Percentiles rank a stretch among this genome's conserved stretches.
phyloP scores from a whole-genome alignment of 306 rosid species.

The Styphnolobium japonicum region DNA sequence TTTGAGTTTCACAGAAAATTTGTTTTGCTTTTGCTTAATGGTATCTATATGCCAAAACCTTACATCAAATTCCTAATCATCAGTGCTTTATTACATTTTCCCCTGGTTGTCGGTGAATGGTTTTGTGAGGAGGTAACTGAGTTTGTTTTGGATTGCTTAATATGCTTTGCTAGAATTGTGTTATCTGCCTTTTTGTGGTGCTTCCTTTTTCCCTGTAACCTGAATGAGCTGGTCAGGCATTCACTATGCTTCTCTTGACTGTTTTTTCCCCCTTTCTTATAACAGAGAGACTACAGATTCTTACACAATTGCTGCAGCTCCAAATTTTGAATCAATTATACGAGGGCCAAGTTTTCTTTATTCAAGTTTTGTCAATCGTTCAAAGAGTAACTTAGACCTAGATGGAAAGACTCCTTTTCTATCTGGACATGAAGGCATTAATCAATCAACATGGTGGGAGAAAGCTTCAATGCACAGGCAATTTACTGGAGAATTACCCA shows the following conservation, averaged over 20 bases:
- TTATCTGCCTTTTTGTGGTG: no score
- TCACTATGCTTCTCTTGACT: no score
- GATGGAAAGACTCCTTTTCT: conserved; percentile 58
- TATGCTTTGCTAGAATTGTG: no score
- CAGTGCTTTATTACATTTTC: neutral
- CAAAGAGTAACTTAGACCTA: conserved; percentile 49
- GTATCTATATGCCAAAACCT: neutral
- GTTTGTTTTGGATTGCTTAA: no score
- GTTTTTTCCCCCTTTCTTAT: neutral
- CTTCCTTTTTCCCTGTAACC: no score
- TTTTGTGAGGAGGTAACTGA: no score
- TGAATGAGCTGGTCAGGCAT: no score
- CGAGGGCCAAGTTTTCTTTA: conserved; percentile 45
- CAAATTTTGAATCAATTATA: conserved; percentile 47
- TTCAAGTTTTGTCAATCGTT: conserved; percentile 44
- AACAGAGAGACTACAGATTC: conserved; percentile 88
- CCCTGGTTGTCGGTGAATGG: neutral
- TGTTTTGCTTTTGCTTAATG: neutral
- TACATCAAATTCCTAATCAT: neutral
- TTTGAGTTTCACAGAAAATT: neutral
- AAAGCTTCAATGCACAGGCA: conserved; percentile 36
- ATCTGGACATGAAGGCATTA: conserved; percentile 34
- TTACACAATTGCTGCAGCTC: conserved; percentile 69
- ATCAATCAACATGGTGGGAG: conserved; percentile 42
- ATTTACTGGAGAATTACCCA: conserved; percentile 56